Conservation (phyloP, 2,329 filamentous ascomycete species). For the Arthrobotrys musiformis region DNA sequence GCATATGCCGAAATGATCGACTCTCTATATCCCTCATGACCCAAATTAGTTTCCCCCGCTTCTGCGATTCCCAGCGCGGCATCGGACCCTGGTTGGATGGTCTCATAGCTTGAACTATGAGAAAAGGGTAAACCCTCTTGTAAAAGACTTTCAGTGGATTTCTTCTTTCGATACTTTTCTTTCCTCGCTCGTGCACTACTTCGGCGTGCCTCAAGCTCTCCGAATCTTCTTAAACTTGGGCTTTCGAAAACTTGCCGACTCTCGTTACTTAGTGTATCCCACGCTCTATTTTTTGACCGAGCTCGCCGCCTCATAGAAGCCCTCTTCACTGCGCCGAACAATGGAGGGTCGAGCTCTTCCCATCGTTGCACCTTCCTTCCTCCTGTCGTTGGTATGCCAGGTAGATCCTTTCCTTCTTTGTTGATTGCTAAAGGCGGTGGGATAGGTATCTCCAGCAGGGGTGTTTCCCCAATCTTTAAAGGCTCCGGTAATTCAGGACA, state of each 20-base stretch:
- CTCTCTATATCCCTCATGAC: constrained; percentile 25
- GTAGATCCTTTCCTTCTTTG: background rate
- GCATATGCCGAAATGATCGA: constrained; percentile 35
- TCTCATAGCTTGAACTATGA: constrained; percentile 13
- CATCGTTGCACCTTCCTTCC: background rate
- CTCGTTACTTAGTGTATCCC: background rate
- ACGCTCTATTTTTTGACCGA: background rate
- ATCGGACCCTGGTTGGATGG: background rate
- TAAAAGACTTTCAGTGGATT: background rate
- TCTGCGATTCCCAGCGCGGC: background rate
- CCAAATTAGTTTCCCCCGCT: background rate
- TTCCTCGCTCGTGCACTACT: background rate
- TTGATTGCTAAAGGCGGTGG: background rate
- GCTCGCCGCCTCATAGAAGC: constrained; percentile 3
- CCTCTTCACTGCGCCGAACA: constrained; percentile 6
- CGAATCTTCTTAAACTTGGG: constrained; percentile 22
- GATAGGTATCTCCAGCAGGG: background rate
- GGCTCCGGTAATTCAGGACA: background rate
- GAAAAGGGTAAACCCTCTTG: background rate
- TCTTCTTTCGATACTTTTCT: background rate
- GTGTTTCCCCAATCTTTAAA: background rate
- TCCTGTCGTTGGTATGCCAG: background rate
- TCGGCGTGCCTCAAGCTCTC: constrained; percentile 12
- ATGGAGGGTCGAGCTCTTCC: background rate
- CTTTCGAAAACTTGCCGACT: background rate